Base-by-base conservation (phyloP, 495 filamentous ascomycete species). In the Aspergillus wentii region DNA sequence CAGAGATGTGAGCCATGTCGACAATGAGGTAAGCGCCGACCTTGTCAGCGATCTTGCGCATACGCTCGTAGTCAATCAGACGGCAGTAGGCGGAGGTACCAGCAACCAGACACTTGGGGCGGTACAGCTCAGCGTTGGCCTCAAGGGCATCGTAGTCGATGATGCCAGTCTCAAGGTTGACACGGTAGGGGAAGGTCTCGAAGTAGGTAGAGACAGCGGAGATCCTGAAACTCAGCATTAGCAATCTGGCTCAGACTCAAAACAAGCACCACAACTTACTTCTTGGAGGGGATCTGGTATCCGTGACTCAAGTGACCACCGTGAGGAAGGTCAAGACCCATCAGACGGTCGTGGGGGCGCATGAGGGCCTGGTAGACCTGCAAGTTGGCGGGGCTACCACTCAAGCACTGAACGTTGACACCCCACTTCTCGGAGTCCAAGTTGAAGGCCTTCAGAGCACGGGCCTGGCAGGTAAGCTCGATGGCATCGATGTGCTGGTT, bases 301-400 rank as follows among this genome's bases (percentile, higher is more conserved):
- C 92, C 92, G 75, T 99, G 92, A 62, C 82, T 88, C 72, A 99
- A 74, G 76, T 99, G 92, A 42, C 92, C 92, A 70, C 92, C 92
- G 64, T 99, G 92, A 48, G 92, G 92, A 37, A 99, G 76, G 58
- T 99, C 92, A 50, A 99, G 71, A 51, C 94, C 92, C 94, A 99
- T 97, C 49, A 99, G 68, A 49, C 92, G 79, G 48, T 96, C 92
- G 59, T 96, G 92, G 21, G 88, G 88, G 57, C 82, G 82, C 90
- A 98, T 96, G 59, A 99, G 83, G 43, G 92, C 92, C 75, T 97
- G 94, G 74, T 99, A 97, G 48, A 94, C 89, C 75, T 98, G 91
- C 43, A 99, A 68, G 68, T 99, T 99, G 66, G 92, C 92, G 43
- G 92, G 92, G 64, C 53, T 62, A 43, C 89, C 88, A 62, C 81